phyloP scores from a whole-genome alignment of 78 protist species.

The Thecamonas trahens region DNA sequence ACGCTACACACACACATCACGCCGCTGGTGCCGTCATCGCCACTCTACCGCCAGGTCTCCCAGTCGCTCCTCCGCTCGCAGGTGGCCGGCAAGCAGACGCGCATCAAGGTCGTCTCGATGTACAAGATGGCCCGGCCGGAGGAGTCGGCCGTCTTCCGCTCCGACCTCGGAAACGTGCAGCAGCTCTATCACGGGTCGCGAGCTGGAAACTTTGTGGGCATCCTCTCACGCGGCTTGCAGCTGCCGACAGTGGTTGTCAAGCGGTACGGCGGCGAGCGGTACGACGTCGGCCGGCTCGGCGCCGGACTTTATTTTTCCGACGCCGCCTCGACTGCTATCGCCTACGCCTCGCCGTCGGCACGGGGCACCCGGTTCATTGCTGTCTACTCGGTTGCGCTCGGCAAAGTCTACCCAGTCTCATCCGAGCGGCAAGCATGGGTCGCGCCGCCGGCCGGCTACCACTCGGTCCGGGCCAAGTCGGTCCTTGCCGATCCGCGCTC shows the following conservation, averaged over 20 bases:
- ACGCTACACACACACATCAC: too few species aligned
- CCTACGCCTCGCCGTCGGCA: neutral
- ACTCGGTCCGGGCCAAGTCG: neutral
- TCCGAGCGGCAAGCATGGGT: neutral
- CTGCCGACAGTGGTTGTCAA: neutral
- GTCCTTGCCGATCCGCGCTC: neutral
- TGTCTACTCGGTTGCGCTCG: neutral
- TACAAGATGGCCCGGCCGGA: neutral
- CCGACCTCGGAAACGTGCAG: neutral
- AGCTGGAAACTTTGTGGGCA: neutral
- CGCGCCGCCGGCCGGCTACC: neutral
- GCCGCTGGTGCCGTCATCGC: too few species aligned
- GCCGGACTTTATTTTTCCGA: slow-evolving; percentile 6
- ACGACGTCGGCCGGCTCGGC: slow-evolving; percentile 1
- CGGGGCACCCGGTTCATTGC: neutral
- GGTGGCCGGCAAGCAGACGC: too few species aligned
- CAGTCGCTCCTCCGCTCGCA: too few species aligned
- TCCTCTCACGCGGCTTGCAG: slow-evolving; percentile 10
- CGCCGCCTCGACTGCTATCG: neutral
- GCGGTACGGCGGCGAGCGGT: neutral
- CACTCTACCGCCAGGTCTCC: too few species aligned
- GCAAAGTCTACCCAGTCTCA: neutral
- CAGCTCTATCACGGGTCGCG: slow-evolving; percentile 14
- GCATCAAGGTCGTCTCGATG: too few species aligned
- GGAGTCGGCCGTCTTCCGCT: neutral